These are phyloP conservation scores for Termitomyces sp. DNA, from an alignment of 768 basidiomycete genomes.

Conservation along the genomic window DNA sequence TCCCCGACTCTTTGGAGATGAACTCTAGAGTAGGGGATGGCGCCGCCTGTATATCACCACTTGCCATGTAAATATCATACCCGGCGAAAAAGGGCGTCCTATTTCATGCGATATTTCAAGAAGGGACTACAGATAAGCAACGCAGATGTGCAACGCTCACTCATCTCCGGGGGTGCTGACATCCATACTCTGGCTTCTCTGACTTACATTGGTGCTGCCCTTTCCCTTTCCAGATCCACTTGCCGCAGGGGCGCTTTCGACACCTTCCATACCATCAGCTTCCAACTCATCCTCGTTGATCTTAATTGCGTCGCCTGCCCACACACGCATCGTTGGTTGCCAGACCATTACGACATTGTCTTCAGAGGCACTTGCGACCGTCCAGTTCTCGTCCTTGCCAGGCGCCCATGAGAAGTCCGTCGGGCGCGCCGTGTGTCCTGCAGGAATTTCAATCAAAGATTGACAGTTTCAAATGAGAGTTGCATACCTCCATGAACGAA, in stretches of 20 bases:
- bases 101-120: constrained; percentile 4
- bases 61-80: constrained; percentile 15
- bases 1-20: not conserved
- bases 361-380: constrained; percentile 83
- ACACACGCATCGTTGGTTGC: constrained; percentile 94
- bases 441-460: not conserved
- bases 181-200: constrained; percentile 59
- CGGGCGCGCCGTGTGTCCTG: constrained; percentile 85
- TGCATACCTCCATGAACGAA: constrained; percentile 90
- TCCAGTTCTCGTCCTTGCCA: constrained; percentile 78
- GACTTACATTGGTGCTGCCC: constrained; percentile 35
- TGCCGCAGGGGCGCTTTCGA: constrained; percentile 42
- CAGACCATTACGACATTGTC: constrained; percentile 98
- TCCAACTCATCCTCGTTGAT: constrained; percentile 86
- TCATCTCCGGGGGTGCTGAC: constrained; percentile 58
- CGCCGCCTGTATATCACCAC: constrained; percentile 15
- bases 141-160: constrained; percentile 25
- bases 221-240: constrained; percentile 29
- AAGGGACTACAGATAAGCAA: constrained; percentile 1
- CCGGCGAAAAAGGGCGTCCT: not conserved
- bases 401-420: constrained; percentile 98
- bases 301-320: constrained; percentile 86
- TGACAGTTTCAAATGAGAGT: not conserved
- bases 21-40: not conserved
- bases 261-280: constrained; percentile 71